phyloP scores from a whole-genome alignment of 345 rosid species.

The Eutrema japonicum region DNA sequence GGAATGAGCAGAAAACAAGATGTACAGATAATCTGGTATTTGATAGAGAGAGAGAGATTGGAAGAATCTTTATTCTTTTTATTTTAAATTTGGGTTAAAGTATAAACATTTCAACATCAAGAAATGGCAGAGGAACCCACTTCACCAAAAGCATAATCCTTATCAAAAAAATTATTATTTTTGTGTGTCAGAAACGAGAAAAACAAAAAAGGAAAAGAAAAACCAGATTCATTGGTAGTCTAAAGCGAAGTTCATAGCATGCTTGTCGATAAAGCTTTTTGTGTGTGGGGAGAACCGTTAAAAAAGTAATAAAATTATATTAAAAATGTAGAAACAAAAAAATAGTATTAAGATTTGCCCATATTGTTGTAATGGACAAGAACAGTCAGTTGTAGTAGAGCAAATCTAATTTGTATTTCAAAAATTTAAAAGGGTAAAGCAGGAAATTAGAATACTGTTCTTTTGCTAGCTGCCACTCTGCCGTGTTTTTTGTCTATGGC shows the following conservation, averaged over 20 bases:
- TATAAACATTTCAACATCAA: constrained; percentile 48
- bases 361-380: constrained; percentile 40
- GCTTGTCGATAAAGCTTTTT: constrained; percentile 55
- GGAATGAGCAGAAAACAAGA: constrained; percentile 48
- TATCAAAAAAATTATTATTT: not conserved
- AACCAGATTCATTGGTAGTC: constrained; percentile 46
- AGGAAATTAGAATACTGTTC: constrained; percentile 36
- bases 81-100: constrained; percentile 41
- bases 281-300: constrained; percentile 45
- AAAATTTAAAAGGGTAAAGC: constrained; percentile 32
- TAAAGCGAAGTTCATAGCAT: constrained; percentile 58
- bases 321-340: not conserved
- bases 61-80: constrained; percentile 16
- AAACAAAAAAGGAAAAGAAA: constrained; percentile 3
- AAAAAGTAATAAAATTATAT: constrained; percentile 43
- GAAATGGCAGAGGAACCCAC: constrained; percentile 56
- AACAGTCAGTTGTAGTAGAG: constrained; percentile 37
- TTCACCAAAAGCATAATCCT: constrained; percentile 48
- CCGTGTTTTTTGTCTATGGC: constrained; percentile 39
- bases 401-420: constrained; percentile 23
- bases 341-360: constrained; percentile 24
- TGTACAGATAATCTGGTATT: constrained; percentile 38
- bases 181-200: constrained; percentile 50
- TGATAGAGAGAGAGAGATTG: constrained; percentile 31
- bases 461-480: constrained; percentile 44